Base-by-base conservation (phyloP, 495 filamentous ascomycete genomes). In the Annulohypoxylon nitens region DNA sequence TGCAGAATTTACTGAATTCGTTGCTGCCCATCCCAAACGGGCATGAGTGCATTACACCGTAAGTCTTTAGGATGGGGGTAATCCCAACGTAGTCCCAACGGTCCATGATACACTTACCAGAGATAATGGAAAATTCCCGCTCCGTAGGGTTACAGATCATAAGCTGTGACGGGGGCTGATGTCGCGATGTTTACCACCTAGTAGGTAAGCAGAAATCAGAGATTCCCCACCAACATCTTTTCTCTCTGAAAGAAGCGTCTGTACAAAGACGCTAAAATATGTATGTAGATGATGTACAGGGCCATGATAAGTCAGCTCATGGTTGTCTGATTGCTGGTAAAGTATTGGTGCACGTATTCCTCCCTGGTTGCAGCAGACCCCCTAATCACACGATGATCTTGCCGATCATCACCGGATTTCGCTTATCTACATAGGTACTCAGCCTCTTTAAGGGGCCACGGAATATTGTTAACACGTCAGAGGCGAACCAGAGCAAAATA, bases 251-350 rank as follows among this genome's bases (percentile, higher is more conserved):
- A 3, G 10, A 55, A 16, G 7, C 9, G 20, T 25, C 26, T n/a
- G 26, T 16, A 30, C 51, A 55, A 30, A 30, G 51, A 25, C 14
- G 11, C 16, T 12, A 5, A 10, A 34, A 3, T 55, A 51, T 26
- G 48, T 14, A 51, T 23, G 23, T 26, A 55, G 26, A 34, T 55
- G 51, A 55, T 33, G 51, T 34, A 16, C 51, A 55, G 51, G 25
- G 30, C 51, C 51, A 55, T 55, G 51, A 55, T 55, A 55, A 51
- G 48, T 51, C 48, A 51, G 48, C 48, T 51, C 48, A 51, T 51
- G 53, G 53, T 57, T 57, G 53, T 57, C 10, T 57, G 26, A 57
- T 36, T 26, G 25, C 25, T 41, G 55, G 34, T 59, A 41, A 14
- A 59, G 34, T 59, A 33, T 41, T 59, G 57, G 36, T 60, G 36